Percentiles rank a stretch among this genome's conserved stretches.
Conservation (phyloP, 1,284 basidiomycete species). For the Cryptococcus maquisensis region DNA sequence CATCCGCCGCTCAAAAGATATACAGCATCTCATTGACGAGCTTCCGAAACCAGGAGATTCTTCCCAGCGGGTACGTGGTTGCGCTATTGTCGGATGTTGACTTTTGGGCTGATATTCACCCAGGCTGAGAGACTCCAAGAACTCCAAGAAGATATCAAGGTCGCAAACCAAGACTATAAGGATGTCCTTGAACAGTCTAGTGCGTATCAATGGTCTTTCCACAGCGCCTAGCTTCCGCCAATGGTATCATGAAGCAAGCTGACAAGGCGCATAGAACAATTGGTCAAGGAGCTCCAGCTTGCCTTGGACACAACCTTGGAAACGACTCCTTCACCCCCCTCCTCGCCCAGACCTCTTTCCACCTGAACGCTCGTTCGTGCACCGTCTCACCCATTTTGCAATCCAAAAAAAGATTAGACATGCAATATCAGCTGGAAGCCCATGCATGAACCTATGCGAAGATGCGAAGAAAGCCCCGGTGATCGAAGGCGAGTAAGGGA, state of each 20-base stretch:
- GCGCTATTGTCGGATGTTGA: background rate
- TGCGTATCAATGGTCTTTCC: constrained; percentile 1
- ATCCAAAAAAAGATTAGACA: no score
- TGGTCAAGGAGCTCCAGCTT: constrained; percentile 34
- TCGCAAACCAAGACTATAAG: constrained; percentile 42
- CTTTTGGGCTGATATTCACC: background rate
- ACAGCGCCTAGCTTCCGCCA: constrained; percentile 4
- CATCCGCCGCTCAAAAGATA: constrained; percentile 41
- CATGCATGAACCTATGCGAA: no score
- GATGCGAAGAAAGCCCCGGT: no score
- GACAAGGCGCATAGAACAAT: constrained; percentile 23
- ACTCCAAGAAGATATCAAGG: constrained; percentile 40
- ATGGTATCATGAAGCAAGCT: background rate
- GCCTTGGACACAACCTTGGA: constrained; percentile 34
- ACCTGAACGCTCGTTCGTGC: background rate
- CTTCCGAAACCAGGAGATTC: constrained; percentile 43
- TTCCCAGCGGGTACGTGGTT: constrained; percentile 25
- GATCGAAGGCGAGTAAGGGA: no score
- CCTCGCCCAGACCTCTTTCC: background rate
- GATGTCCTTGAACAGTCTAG: constrained; percentile 40
- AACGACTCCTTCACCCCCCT: background rate
- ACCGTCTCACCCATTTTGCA: no score
- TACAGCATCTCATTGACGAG: constrained; percentile 39
- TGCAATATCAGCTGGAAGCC: no score
- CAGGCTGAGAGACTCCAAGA: constrained; percentile 34